Evolutionary conservation across 2,329 filamentous ascomycete species (phyloP).

Genomic region (Cladosporium sp.): DNA sequence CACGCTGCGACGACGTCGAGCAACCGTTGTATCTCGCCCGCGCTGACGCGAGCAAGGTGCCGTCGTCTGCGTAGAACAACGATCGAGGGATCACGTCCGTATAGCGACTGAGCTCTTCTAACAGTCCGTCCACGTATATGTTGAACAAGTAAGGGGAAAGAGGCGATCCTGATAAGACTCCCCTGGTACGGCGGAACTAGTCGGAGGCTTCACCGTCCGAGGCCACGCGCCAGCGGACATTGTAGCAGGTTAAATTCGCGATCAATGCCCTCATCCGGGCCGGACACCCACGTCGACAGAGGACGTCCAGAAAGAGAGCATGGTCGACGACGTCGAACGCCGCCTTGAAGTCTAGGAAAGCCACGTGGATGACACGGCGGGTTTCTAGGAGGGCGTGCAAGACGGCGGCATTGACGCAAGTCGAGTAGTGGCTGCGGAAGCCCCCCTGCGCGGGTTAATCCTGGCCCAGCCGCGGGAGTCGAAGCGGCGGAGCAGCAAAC

Average conservation of each 20-base stretch:
- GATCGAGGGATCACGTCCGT: background rate
- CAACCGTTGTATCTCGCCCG: background rate
- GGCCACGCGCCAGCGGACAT: background rate
- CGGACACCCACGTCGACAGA: background rate
- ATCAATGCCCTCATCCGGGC: background rate
- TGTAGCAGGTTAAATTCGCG: background rate
- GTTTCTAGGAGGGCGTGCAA: background rate
- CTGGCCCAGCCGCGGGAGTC: background rate
- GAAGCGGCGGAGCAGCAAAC: background rate
- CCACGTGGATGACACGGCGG: background rate
- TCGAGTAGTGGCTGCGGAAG: background rate
- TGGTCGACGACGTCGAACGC: slow-evolving; percentile 1
- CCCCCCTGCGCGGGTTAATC: background rate
- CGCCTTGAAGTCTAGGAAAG: background rate
- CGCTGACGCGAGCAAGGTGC: background rate
- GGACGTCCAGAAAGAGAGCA: background rate
- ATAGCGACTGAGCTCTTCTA: background rate
- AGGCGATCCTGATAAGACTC: background rate
- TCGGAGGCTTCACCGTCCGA: background rate
- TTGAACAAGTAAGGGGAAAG: background rate
- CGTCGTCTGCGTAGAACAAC: background rate
- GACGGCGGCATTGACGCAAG: background rate
- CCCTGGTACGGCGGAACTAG: background rate
- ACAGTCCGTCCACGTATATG: background rate
- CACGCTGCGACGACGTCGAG: background rate